phyloP scores from a whole-genome alignment of 257 asterid species.

The Primulina huaijiensis region DNA sequence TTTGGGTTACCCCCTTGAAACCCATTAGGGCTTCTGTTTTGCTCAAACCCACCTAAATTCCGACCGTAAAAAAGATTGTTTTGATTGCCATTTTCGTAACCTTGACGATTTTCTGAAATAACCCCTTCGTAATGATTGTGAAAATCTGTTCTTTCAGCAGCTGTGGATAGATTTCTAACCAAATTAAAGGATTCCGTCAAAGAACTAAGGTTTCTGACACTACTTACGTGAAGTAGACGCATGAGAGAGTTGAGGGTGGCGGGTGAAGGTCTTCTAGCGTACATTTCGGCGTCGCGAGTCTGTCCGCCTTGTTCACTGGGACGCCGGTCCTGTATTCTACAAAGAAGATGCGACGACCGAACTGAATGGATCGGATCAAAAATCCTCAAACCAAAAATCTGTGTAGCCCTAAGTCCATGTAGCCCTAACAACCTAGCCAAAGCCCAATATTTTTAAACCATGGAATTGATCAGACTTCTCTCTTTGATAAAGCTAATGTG shows the following conservation, averaged over 20 bases:
- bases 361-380: no score
- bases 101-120: slow-evolving; percentile 24
- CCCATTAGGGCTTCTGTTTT: slow-evolving; percentile 31
- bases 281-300: slow-evolving; percentile 35
- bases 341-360: no score
- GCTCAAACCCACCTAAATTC: slow-evolving; percentile 23
- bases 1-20: slow-evolving; percentile 32
- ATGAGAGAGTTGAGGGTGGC: slow-evolving; percentile 36
- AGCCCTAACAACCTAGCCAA: no score
- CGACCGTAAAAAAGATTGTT: slow-evolving; percentile 29
- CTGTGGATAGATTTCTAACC: slow-evolving; percentile 37
- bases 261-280: slow-evolving; percentile 40
- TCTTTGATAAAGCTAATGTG: no score
- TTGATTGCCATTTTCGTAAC: slow-evolving; percentile 21
- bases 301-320: background rate
- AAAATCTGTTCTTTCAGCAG: slow-evolving; percentile 45
- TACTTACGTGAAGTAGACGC: slow-evolving; percentile 39
- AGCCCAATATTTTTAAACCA: no score
- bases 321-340: no score
- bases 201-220: slow-evolving; percentile 23
- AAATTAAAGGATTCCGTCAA: slow-evolving; percentile 23
- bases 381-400: no score
- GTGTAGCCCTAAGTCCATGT: no score
- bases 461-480: no score
- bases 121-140: slow-evolving; percentile 31